Conservation (phyloP, 164 flowering plant genomes). For the Akebia trifoliata region DNA sequence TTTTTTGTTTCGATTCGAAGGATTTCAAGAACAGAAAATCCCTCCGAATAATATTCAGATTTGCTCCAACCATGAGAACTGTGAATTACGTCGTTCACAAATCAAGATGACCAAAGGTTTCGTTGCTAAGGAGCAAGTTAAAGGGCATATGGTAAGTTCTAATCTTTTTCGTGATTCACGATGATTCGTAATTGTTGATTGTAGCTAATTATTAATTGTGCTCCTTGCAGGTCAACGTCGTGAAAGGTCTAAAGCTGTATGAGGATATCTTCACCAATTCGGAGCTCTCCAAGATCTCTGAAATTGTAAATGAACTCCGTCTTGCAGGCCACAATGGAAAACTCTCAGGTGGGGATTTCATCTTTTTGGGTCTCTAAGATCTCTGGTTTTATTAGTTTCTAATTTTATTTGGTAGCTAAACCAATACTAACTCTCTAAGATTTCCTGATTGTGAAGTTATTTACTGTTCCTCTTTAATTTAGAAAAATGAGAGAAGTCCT, state of each 20-base stretch:
- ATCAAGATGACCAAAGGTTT: conserved; percentile 88
- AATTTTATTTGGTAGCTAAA: too few species aligned
- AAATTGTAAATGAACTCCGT: conserved; percentile 64
- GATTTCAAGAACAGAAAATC: conserved; percentile 48
- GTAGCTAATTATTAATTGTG: conserved; percentile 9
- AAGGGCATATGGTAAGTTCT: conserved; percentile 91
- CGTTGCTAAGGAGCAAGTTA: conserved; percentile 86
- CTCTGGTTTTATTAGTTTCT: neutral
- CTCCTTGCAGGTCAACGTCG: conserved; percentile 81
- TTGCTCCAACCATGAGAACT: conserved; percentile 64
- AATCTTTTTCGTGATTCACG: conserved; percentile 22
- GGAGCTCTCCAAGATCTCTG: conserved; percentile 63
- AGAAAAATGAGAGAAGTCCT: too few species aligned
- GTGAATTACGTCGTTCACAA: conserved; percentile 46
- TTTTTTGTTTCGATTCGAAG: conserved; percentile 29
- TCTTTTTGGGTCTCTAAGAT: neutral
- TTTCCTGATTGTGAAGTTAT: neutral
- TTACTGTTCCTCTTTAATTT: neutral
- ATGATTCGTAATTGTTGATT: conserved; percentile 8
- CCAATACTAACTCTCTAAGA: neutral
- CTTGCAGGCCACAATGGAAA: conserved; percentile 76
- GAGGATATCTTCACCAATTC: conserved; percentile 67
- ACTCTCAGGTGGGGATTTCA: conserved; percentile 56
- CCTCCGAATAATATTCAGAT: conserved; percentile 32
- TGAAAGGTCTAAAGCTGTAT: conserved; percentile 78